Conservation (phyloP, 306 rosid genomes). For the Vigna hirtella region DNA sequence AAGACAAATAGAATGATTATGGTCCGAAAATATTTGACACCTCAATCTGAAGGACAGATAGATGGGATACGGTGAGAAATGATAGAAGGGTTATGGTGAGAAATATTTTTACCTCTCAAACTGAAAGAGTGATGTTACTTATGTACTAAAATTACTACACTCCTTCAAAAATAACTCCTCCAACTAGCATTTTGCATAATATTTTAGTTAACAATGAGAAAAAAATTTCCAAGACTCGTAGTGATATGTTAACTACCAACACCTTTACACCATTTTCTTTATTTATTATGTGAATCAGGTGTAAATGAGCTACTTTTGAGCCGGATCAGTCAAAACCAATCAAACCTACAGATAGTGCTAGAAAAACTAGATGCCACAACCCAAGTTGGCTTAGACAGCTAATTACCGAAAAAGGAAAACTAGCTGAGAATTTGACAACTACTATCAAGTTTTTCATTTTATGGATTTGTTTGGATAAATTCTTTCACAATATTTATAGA, state of each 20-base stretch:
- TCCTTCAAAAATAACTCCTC: neutral
- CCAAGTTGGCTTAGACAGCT: constrained; percentile 21
- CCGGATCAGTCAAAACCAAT: constrained; percentile 11
- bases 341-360: neutral
- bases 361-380: constrained; percentile 29
- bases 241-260: neutral
- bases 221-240: neutral
- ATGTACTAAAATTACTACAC: neutral
- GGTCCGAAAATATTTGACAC: too few relatives aligned
- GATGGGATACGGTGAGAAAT: too few relatives aligned
- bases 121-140: constrained; percentile 8
- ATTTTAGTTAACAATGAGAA: neutral
- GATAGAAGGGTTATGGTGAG: too few relatives aligned
- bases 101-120: neutral
- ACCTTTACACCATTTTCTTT: constrained; percentile 5
- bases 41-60: too few relatives aligned
- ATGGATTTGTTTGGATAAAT: too few relatives aligned
- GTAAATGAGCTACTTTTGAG: constrained; percentile 8
- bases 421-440: neutral
- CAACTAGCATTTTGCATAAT: constrained; percentile 13
- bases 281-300: neutral
- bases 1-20: too few relatives aligned
- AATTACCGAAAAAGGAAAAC: constrained; percentile 5
- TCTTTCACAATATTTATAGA: too few relatives aligned
- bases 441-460: constrained; percentile 1